Conservation (phyloP, 2,329 filamentous ascomycete genomes). For the Rutstroemia sp. region DNA sequence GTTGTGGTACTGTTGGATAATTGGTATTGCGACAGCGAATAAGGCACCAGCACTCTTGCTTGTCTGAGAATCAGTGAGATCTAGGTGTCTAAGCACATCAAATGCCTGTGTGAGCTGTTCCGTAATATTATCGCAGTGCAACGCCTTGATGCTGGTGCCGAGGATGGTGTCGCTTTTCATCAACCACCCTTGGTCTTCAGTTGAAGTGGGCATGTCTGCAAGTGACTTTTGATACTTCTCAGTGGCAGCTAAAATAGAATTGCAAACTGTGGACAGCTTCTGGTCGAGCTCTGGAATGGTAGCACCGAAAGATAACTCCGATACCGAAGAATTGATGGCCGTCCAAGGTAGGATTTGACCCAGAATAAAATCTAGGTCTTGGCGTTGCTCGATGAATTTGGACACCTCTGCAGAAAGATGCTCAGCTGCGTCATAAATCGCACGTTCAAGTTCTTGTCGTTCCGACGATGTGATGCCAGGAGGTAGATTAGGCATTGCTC, state of each 20-base stretch:
- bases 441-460: constrained; percentile 20
- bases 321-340: constrained; percentile 20
- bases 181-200: constrained; percentile 58
- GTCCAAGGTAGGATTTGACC: constrained; percentile 62
- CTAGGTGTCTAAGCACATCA: constrained; percentile 36
- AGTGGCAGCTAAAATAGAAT: constrained; percentile 71
- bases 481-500: constrained; percentile 43
- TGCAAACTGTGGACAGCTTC: constrained; percentile 56
- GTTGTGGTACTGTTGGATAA: constrained; percentile 64
- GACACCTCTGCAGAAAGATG: constrained; percentile 31
- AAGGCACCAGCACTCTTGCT: constrained; percentile 47
- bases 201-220: constrained; percentile 46
- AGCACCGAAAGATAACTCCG: constrained; percentile 5
- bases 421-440: constrained; percentile 13
- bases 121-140: constrained; percentile 22
- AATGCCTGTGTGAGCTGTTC: constrained; percentile 37
- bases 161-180: constrained; percentile 31
- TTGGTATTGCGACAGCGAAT: constrained; percentile 56
- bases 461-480: constrained; percentile 38
- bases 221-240: constrained; percentile 60
- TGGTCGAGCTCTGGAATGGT: constrained; percentile 42
- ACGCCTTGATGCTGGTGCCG: constrained; percentile 20
- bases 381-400: constrained; percentile 38
- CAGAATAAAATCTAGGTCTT: constrained; percentile 57
- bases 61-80: constrained; percentile 34